phyloP scores from a whole-genome alignment of 2,329 filamentous ascomycete species.

The Mariannaea sp. region DNA sequence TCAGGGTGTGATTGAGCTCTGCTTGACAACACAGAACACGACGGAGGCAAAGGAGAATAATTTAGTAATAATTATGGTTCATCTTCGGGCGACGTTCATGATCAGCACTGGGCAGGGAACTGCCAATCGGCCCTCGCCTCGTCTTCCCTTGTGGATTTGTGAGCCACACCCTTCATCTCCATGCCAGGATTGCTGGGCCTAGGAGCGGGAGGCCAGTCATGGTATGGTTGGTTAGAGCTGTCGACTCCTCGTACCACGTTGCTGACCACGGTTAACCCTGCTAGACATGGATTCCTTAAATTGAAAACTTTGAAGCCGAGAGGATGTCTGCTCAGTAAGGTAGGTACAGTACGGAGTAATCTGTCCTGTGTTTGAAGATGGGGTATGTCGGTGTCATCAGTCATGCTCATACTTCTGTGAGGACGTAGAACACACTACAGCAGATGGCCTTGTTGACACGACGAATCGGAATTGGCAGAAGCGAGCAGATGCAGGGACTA shows the following conservation, averaged over 20 bases:
- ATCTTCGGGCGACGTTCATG: constrained; percentile 5
- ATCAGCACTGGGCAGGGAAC: constrained; percentile 4
- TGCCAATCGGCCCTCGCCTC: constrained; percentile 31
- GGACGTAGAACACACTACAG: no score
- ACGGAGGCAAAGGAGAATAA: constrained; percentile 13
- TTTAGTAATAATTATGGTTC: no score
- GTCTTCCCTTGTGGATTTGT: constrained; percentile 8
- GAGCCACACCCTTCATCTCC: no score
- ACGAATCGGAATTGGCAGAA: not conserved
- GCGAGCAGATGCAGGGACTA: no score
- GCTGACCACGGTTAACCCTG: constrained; percentile 23
- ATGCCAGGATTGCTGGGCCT: constrained; percentile 2
- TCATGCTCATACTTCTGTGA: not conserved
- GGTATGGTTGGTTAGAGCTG: constrained; percentile 4
- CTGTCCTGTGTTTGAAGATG: constrained; percentile 12
- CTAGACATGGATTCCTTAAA: constrained; percentile 24
- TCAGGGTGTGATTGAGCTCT: constrained; percentile 12
- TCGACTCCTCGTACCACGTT: constrained; percentile 21
- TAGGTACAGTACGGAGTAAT: no score
- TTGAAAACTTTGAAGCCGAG: constrained; percentile 3
- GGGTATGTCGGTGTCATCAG: not conserved
- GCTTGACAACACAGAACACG: constrained; percentile 19
- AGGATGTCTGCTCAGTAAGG: no score
- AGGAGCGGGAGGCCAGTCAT: not conserved
- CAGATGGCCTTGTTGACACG: no score